Base-by-base conservation (phyloP, 2,329 filamentous ascomycete species). In the Chalara sp. region DNA sequence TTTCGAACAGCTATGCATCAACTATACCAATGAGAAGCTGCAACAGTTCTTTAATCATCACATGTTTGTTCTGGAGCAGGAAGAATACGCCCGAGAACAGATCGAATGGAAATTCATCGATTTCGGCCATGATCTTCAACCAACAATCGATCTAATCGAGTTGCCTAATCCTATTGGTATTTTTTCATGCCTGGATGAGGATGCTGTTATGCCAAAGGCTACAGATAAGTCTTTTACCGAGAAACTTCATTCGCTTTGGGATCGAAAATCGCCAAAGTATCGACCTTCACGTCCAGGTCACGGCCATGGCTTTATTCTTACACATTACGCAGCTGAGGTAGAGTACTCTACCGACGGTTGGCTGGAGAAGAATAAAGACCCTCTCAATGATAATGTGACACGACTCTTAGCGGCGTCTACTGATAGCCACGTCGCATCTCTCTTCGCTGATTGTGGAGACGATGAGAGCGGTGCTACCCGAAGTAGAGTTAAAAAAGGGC, bases 31-130 rank as follows among this genome's bases (percentile, higher is more conserved):
- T 70, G 93, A 99, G 69, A 99, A 96, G 68, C 81, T 99, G 6
- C 93, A 99, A 65, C 93, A 99, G 61, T 99, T 99, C 69, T 99
- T 99, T 79, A 99, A 99, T 63, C 93, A 99, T 66, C 95, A 99
- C 73, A 99, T 99, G 93, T 99, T 99, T 65, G 93, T 99, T 7
- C 76, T 99, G 6, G 93, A 99, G 67, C 93, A 99, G 64, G 93
- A 99, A 68, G 93, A 99, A 67, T 99, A 99, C 67, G 91, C 93
- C 6, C 78, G 92, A 45, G 93, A 99, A 66, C 89, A 96, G 68
- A 99, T 99, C 60, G 93, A 99, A 70, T 99, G 93, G 93, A 90
- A 97, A 65, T 99, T 99, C 67, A 99, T 99, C 65, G 93, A 99
- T 68, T 99, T 99, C 65, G 93, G 93, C 13, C 90, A 91, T 55